phyloP scores from a whole-genome alignment of 2,329 filamentous ascomycete genomes.

The Botrytis fragariae region DNA sequence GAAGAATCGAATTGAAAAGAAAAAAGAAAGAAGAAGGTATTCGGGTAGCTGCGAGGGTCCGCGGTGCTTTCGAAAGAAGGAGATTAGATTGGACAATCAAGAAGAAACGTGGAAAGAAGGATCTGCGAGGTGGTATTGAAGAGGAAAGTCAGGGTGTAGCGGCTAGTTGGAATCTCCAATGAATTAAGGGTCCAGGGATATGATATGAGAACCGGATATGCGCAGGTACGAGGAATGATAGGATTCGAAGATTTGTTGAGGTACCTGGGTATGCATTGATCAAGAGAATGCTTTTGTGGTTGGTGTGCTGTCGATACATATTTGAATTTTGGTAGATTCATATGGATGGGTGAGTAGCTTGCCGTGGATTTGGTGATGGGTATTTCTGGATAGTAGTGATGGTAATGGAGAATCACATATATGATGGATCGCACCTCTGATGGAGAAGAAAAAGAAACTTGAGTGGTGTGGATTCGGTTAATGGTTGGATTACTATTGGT shows the following conservation, averaged over 20 bases:
- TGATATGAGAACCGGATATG: not conserved
- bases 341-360: not conserved
- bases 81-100: not conserved
- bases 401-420: accelerated
- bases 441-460: not conserved
- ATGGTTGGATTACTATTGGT: no score
- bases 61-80: not conserved
- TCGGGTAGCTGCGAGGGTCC: not conserved
- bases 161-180: not conserved
- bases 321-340: no score
- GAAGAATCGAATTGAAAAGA: not conserved
- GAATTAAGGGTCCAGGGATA: not conserved
- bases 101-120: not conserved
- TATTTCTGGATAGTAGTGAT: not conserved
- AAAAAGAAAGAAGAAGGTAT: not conserved
- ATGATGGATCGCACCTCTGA: not conserved
- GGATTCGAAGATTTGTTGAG: not conserved
- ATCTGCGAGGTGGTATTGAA: no score
- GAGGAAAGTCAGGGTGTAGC: not conserved
- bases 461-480: not conserved
- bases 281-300: not conserved
- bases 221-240: not conserved
- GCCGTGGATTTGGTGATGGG: not conserved
- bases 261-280: no score
- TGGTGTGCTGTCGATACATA: not conserved